Evolutionary conservation across 345 rosid genomes (phyloP).

Genomic region (Eucalyptus pumila): DNA sequence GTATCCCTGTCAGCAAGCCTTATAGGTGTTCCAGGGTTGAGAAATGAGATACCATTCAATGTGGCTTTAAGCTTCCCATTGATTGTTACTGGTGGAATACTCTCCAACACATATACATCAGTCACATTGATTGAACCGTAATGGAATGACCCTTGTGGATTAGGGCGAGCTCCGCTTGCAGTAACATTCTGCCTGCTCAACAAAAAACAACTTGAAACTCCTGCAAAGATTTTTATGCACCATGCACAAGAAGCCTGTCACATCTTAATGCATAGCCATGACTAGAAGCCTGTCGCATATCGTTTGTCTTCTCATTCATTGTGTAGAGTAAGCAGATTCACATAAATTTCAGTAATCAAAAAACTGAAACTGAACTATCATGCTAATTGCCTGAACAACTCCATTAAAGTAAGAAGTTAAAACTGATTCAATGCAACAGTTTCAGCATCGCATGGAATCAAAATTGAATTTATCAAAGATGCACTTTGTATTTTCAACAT

Average conservation of each 20-base stretch:
- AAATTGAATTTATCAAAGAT: neutral
- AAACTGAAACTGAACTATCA: neutral
- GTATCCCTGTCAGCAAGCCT: conserved; percentile 62
- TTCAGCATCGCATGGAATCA: neutral
- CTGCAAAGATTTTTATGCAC: neutral
- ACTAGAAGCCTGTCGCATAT: neutral
- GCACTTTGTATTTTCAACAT: neutral
- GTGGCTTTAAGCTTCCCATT: conserved; percentile 56
- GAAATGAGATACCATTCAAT: conserved; percentile 78
- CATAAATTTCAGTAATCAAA: neutral
- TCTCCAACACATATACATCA: conserved; percentile 47
- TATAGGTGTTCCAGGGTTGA: conserved; percentile 54
- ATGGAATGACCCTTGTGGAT: conserved; percentile 94
- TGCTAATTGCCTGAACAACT: neutral
- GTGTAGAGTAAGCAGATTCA: neutral
- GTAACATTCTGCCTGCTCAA: conserved; percentile 63
- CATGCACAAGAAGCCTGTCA: neutral
- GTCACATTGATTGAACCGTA: conserved; percentile 83
- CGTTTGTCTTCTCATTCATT: neutral
- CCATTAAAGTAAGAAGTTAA: neutral
- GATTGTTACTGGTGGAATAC: conserved; percentile 56
- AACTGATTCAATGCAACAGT: neutral
- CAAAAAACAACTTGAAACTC: neutral
- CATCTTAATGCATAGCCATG: neutral
- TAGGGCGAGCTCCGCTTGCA: conserved; percentile 98